Conservation (phyloP, 2,329 filamentous ascomycete species). For the Colletotrichum endophyticum region DNA sequence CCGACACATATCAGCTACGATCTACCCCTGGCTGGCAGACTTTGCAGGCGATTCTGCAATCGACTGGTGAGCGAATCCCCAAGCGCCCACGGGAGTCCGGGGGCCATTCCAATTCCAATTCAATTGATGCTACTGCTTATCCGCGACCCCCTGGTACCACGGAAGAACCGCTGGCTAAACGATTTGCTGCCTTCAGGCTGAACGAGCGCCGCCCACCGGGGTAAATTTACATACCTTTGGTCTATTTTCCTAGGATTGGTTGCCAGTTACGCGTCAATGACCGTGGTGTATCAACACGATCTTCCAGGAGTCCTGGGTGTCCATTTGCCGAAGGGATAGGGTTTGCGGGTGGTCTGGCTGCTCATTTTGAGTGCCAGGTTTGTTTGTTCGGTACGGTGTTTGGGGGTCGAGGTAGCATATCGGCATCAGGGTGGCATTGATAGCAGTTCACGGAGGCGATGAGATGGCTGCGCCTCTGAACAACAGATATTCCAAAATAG, state of each 20-base stretch:
- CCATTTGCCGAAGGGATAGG: background rate
- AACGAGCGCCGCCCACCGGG: constrained; percentile 41
- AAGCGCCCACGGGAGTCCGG: constrained; percentile 65
- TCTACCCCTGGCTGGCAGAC: constrained; percentile 94
- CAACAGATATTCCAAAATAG: background rate
- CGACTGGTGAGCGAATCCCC: constrained; percentile 94
- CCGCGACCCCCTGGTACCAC: constrained; percentile 34
- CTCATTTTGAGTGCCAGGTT: background rate
- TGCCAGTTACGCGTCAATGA: background rate
- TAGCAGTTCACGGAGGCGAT: background rate
- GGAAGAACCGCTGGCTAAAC: constrained; percentile 67
- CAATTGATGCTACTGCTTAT: constrained; percentile 23
- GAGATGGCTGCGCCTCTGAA: background rate
- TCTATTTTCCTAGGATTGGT: background rate
- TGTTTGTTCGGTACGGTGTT: background rate
- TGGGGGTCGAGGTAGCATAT: background rate
- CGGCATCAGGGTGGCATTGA: background rate
- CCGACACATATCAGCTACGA: constrained; percentile 82
- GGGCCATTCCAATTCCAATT: constrained; percentile 34
- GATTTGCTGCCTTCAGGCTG: constrained; percentile 70
- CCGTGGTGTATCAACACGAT: background rate
- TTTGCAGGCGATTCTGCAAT: constrained; percentile 89
- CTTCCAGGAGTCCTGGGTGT: background rate
- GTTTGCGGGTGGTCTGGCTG: background rate
- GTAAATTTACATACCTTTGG: background rate